Evolutionary conservation across 1,284 basidiomycete genomes (phyloP).

Genomic region (Laetiporus sulphureus): DNA sequence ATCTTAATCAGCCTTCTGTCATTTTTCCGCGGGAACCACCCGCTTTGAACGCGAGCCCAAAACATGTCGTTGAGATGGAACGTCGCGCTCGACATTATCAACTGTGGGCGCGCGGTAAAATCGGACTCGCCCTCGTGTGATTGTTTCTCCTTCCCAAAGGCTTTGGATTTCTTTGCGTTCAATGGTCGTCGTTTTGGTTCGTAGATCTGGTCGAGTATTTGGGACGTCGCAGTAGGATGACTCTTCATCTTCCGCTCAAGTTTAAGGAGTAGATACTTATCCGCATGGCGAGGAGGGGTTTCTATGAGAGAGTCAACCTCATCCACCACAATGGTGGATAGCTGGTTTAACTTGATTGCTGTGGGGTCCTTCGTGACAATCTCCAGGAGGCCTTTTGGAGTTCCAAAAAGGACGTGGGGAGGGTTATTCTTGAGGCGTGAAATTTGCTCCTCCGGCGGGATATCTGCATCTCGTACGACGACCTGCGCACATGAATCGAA

Average conservation of each 20-base stretch:
- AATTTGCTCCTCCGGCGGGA: constrained; percentile 27
- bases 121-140: neutral
- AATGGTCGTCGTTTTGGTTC: constrained; percentile 4
- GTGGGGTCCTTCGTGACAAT: constrained; percentile 37
- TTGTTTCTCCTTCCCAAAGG: neutral
- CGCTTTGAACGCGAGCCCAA: constrained; percentile 43
- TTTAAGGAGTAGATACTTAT: constrained; percentile 29
- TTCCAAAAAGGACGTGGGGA: constrained; percentile 66
- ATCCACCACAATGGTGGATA: constrained; percentile 61
- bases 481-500: constrained; percentile 46
- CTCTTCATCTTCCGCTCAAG: constrained; percentile 35
- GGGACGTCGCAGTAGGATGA: constrained; percentile 53
- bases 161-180: neutral
- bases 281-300: constrained; percentile 31
- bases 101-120: constrained; percentile 38
- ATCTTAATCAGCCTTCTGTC: constrained; percentile 43
- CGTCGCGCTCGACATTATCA: constrained; percentile 66
- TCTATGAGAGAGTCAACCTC: constrained; percentile 69
- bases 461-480: constrained; percentile 43
- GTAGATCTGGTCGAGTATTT: constrained; percentile 54
- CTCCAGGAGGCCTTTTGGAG: constrained; percentile 62
- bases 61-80: constrained; percentile 48
- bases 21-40: constrained; percentile 43
- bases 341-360: constrained; percentile 36
- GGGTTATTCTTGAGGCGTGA: constrained; percentile 33